Evolutionary conservation across 305 asterid genomes (phyloP).

Genomic region (Vinca major): DNA sequence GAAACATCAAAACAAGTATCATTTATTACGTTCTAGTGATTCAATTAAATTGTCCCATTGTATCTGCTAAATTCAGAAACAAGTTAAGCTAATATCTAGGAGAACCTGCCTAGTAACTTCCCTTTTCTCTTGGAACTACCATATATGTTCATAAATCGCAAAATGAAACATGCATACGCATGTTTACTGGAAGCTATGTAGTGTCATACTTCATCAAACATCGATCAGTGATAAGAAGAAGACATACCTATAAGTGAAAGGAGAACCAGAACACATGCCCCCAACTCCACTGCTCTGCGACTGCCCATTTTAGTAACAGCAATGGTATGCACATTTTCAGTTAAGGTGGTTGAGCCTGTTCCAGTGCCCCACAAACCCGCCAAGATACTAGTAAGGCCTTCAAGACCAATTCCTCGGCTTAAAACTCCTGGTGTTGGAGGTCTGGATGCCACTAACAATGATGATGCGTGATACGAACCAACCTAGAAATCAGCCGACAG

Average conservation of each 20-base stretch:
- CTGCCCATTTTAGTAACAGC: conserved; percentile 99
- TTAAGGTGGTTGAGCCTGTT: conserved; percentile 83
- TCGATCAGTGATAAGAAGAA: background rate
- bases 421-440: conserved; percentile 92
- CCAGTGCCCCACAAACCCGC: conserved; percentile 99
- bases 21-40: background rate
- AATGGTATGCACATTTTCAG: conserved; percentile 96
- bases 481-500: conserved; percentile 37
- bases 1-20: background rate
- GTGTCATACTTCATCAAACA: background rate
- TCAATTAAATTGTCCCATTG: background rate
- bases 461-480: conserved; percentile 94
- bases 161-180: background rate
- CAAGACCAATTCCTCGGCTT: conserved; percentile 98
- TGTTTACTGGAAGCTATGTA: background rate
- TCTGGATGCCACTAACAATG: conserved; percentile 88
- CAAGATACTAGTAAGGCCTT: conserved; percentile 83
- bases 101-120: background rate
- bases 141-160: background rate
- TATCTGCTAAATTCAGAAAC: background rate
- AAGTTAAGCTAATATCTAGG: background rate
- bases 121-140: background rate
- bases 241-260: conserved; percentile 74
- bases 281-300: conserved; percentile 86
- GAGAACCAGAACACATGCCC: conserved; percentile 62